Conservation (phyloP, 2,329 filamentous ascomycete species). For the Colletotrichum sp. region DNA sequence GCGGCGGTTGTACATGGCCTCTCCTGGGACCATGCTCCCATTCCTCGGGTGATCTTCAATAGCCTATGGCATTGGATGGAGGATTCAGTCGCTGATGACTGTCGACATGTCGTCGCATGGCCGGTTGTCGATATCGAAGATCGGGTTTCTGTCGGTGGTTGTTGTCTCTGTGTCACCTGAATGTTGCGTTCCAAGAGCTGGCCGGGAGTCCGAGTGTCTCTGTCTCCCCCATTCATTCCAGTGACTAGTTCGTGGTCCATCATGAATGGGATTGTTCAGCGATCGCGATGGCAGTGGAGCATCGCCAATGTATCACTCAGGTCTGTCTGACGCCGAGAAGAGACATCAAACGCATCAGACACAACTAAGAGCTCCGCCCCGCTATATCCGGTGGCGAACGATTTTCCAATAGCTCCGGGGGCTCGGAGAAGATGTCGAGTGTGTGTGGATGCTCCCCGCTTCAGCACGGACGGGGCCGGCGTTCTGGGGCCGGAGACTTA, state of each 20-base stretch:
- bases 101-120: not conserved
- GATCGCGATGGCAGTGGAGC: not conserved
- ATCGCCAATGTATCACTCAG: not conserved
- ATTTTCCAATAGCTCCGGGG: not conserved
- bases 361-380: not conserved
- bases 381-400: not conserved
- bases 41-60: not conserved
- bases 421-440: not conserved
- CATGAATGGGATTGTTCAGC: not conserved
- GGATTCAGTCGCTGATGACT: not conserved
- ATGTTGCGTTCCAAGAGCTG: not conserved
- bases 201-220: not conserved
- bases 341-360: not conserved
- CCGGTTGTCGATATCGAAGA: not conserved
- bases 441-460: not conserved
- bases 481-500: not conserved
- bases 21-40: not conserved
- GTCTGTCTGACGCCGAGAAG: not conserved
- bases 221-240: not conserved
- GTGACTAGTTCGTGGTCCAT: not conserved
- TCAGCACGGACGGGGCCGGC: constrained; percentile 16
- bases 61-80: not conserved
- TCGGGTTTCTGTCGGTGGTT: not conserved
- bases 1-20: not conserved
- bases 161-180: not conserved